Base-by-base conservation (phyloP, 73 alveolate genomes). In the Stentor roeselii region DNA sequence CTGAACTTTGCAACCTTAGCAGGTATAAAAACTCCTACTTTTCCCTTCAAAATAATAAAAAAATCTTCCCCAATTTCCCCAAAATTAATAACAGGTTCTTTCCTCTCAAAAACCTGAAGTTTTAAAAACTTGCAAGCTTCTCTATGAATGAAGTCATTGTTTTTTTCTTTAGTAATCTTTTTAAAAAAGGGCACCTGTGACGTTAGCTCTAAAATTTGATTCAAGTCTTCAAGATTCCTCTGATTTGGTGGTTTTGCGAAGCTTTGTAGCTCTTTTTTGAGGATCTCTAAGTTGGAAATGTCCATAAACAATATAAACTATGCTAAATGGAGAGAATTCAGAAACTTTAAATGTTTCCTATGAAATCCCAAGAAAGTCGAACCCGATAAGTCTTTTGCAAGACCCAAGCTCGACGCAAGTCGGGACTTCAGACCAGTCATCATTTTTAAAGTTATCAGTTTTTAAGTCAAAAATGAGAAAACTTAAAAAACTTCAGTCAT, bases 161-260 rank as follows among this genome's bases (percentile, higher is more conserved):
- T 67, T 67, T 67, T 21, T 32, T 67, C 80, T 30, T n/a, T 21
- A 27, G 80, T 67, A 40, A 67, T 67, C 34, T 67, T 67, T 67
- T 32, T 34, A 40, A 67, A 67, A 67, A 67, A 67, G 80, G 15
- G 42, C 14, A 67, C 80, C 34, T n/a, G 11, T 67, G 80, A 67
- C 14, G 80, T 67, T 67, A 67, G 42, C 11, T 21, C 80, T 40
- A 67, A 27, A 30, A 67, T 21, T 14, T 67, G 14, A 32, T 21
- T 27, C 21, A 67, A 27, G 34, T 67, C 80, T 1, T 67, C 80
- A 0, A 11, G 1, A 67, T 2, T 67, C 11, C 80, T 21, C 21
- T 21, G 80, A 21, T 32, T 67, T 11, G 80, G 37, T 14, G 37
- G 80, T 11, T 21, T 67, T 67, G 15, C 27, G 27, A 67, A 32